Evolutionary conservation across 2,329 filamentous ascomycete species (phyloP).

Genomic region (Pleomassaria siparia): DNA sequence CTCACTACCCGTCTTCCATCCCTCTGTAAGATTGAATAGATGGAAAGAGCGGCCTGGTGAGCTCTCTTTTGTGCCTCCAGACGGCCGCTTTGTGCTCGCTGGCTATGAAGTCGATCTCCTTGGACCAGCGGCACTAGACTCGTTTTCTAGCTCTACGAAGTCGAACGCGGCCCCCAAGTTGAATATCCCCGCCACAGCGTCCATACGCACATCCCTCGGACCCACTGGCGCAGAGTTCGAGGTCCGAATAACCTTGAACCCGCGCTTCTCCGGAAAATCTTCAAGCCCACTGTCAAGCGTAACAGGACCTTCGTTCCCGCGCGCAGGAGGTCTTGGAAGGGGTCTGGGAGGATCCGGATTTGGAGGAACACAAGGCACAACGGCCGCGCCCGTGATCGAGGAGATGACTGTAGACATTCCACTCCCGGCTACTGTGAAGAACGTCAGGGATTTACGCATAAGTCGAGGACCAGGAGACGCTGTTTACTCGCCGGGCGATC

Average conservation of each 20-base stretch:
- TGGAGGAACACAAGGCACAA: constrained; percentile 39
- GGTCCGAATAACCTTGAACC: constrained; percentile 71
- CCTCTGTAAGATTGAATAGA: constrained; percentile 84
- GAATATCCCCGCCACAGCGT: constrained; percentile 78
- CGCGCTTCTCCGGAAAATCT: constrained; percentile 46
- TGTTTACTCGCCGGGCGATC: constrained; percentile 73
- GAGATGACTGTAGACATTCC: constrained; percentile 78
- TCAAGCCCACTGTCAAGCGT: constrained; percentile 44
- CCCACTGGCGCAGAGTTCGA: constrained; percentile 81
- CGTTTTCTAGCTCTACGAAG: constrained; percentile 28
- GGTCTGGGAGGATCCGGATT: constrained; percentile 34
- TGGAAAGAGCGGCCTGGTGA: constrained; percentile 90
- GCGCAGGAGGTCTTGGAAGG: constrained; percentile 17
- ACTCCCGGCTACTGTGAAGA: constrained; percentile 76
- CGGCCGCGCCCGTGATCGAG: constrained; percentile 58
- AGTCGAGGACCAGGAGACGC: constrained; percentile 81
- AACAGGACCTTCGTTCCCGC: constrained; percentile 17
- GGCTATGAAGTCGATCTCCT: constrained; percentile 93
- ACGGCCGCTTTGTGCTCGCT: constrained; percentile 89
- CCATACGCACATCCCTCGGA: constrained; percentile 80
- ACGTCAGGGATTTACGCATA: constrained; percentile 78
- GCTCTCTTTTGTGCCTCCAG: constrained; percentile 93
- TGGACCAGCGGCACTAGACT: constrained; percentile 60
- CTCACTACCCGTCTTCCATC: constrained; percentile 91
- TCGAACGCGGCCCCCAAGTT: constrained; percentile 53